phyloP scores from a whole-genome alignment of 345 rosid genomes.

The Moringa oleifera region DNA sequence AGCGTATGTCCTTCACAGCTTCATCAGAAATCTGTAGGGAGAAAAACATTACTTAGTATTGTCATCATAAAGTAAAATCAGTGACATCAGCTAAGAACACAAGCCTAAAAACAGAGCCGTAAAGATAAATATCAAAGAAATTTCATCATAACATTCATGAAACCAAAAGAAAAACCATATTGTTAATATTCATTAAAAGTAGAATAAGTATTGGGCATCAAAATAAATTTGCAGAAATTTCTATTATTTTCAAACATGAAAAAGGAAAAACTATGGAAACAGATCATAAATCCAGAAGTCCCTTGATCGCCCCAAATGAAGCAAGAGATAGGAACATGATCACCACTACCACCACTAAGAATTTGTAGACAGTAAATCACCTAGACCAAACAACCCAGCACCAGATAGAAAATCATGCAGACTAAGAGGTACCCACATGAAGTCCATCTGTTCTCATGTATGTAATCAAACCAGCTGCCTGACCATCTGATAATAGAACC shows the following conservation, averaged over 20 bases:
- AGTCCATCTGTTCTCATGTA: constrained; percentile 95
- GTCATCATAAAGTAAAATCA: neutral
- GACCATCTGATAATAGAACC: constrained; percentile 60
- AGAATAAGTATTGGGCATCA: neutral
- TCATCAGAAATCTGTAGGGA: constrained; percentile 72
- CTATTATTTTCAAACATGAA: no score
- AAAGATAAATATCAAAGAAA: neutral
- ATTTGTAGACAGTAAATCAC: neutral
- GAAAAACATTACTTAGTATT: constrained; percentile 14
- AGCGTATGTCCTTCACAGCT: constrained; percentile 71
- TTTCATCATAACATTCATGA: neutral
- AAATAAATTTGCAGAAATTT: neutral
- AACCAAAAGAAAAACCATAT: neutral
- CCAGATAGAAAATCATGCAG: constrained; percentile 10
- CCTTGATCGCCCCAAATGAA: neutral
- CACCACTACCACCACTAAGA: neutral
- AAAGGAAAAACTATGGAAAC: no score
- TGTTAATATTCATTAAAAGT: neutral
- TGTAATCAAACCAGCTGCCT: constrained; percentile 83
- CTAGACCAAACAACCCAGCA: neutral
- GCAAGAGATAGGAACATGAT: neutral
- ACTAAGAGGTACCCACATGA: constrained; percentile 58
- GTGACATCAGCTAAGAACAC: neutral
- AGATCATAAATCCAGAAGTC: no score
- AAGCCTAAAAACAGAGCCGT: neutral